These are phyloP conservation scores for Nemania sp. DNA, from an alignment of 2,329 filamentous ascomycete genomes.

Conservation along the genomic window DNA sequence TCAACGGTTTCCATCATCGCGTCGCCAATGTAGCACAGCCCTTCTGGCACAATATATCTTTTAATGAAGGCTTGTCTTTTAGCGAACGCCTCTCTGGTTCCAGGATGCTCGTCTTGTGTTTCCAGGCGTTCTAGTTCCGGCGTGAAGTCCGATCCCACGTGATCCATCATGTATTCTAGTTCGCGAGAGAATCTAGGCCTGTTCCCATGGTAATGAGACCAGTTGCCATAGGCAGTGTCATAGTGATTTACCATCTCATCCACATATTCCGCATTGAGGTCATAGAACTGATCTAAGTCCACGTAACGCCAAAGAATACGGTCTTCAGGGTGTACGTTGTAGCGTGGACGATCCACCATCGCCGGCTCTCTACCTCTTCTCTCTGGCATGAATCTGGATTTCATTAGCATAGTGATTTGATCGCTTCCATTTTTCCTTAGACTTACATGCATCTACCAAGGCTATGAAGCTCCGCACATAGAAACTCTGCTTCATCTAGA, in stretches of 20 bases:
- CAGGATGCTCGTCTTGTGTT: slow-evolving; percentile 8
- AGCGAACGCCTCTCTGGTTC: neutral
- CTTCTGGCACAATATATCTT: slow-evolving; percentile 36
- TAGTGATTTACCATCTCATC: slow-evolving; percentile 34
- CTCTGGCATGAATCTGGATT: slow-evolving; percentile 34
- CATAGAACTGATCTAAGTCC: slow-evolving; percentile 4
- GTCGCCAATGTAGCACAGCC: slow-evolving; percentile 20
- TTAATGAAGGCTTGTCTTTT: slow-evolving; percentile 35
- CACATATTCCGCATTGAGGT: slow-evolving; percentile 19
- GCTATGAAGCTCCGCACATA: slow-evolving; percentile 36
- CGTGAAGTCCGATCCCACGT: slow-evolving; percentile 32
- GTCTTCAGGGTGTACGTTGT: slow-evolving; percentile 48
- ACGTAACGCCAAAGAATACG: slow-evolving; percentile 49
- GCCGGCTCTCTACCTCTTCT: slow-evolving; percentile 10
- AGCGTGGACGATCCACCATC: slow-evolving; percentile 40
- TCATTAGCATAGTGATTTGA: slow-evolving; percentile 33
- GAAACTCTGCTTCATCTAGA: slow-evolving; percentile 41
- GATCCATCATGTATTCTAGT: slow-evolving; percentile 39
- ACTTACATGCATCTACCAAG: slow-evolving; percentile 48
- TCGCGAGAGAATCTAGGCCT: slow-evolving; percentile 33
- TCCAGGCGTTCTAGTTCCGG: slow-evolving; percentile 33
- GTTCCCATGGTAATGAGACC: slow-evolving; percentile 26
- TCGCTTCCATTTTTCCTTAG: neutral
- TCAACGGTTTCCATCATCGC: slow-evolving; percentile 17
- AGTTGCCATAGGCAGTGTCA: slow-evolving; percentile 30